Evolutionary conservation across 2,329 filamentous ascomycete species (phyloP), one percentile per base, ranked within the genome.

Genomic region (Nannizziopsis barbatae): DNA sequence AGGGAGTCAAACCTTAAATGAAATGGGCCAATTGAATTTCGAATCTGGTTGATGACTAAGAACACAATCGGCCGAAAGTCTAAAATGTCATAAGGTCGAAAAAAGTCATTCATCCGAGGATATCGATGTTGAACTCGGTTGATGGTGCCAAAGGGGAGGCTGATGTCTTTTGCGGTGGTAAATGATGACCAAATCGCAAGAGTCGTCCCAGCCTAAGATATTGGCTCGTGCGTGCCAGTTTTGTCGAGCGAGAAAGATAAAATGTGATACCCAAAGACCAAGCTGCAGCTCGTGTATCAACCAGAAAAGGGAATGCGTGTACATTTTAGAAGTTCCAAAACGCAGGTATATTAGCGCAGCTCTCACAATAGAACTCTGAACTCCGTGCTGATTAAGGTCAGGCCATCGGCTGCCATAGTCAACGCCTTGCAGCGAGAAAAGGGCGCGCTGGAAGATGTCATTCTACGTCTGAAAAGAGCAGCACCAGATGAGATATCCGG

Each of bases 191-290:
- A 54, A 50, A 36, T 42, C 41, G 12, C 52, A 47, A 7, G 51
- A 54, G 22, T 20, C 49, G 8, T 30, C 33, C 36, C 51, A 51
- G 45, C 53, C 51, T 17, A 55, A 55, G 44, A 53, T 53, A 22
- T 38, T 61, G 60, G 36, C 52, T 5, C 52, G 56, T 51, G 58
- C 61, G 8, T 66, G 64, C 50, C 62, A 66, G 48, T 58, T 65
- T 37, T 66, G 63, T 52, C 63, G 64, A 42, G 51, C 52, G 15
- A 52, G 60, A 35, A 65, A 60, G 49, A 65, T 65, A 36, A 64
- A 62, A 52, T 65, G 64, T 56, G 61, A 65, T 50, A 58, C 57
- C 51, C 50, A 57, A 47, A 61, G 60, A 40, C 64, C 64, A 50
- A 59, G 57, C 33, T 65, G 64, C 54, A 59, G 60, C 35, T 55